A percentile compares a stretch with the other conserved stretches of the same genome.
Conservation (phyloP, 2,329 filamentous ascomycete genomes). For the Nothophaeocryptopus gaeumannii region DNA sequence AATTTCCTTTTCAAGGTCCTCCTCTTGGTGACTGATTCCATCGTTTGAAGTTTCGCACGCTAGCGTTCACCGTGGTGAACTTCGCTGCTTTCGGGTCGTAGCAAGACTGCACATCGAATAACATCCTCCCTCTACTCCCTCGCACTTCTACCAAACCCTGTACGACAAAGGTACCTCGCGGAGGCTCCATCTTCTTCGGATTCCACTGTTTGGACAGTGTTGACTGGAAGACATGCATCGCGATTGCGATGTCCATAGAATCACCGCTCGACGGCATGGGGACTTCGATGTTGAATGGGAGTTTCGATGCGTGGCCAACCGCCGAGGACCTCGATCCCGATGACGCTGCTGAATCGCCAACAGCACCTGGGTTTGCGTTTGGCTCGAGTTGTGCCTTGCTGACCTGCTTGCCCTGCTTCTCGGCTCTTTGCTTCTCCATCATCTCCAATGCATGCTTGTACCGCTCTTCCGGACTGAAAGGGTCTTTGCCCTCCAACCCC, state of each 20-base stretch:
- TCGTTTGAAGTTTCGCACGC: slow-evolving; percentile 31
- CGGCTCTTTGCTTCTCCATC: slow-evolving; percentile 29
- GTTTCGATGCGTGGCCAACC: slow-evolving; percentile 15
- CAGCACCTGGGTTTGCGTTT: slow-evolving; percentile 14
- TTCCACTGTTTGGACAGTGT: slow-evolving; percentile 33
- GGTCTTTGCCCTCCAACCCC: slow-evolving; percentile 35
- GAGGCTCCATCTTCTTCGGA: slow-evolving; percentile 36
- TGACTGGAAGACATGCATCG: slow-evolving; percentile 27
- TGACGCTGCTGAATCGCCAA: slow-evolving; percentile 6
- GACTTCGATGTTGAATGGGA: slow-evolving; percentile 28
- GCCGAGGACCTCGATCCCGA: slow-evolving; percentile 2
- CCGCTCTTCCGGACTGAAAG: slow-evolving; percentile 33
- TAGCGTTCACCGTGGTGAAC: slow-evolving; percentile 35
- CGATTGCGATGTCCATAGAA: slow-evolving; percentile 31
- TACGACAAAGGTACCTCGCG: slow-evolving; percentile 46
- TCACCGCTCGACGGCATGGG: slow-evolving; percentile 21
- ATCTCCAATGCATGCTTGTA: slow-evolving; percentile 30
- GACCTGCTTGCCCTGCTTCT: slow-evolving; percentile 20
- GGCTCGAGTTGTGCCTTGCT: slow-evolving; percentile 24
- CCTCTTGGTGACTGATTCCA: slow-evolving; percentile 42
- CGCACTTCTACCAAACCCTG: slow-evolving; percentile 46
- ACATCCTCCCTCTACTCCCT: slow-evolving; percentile 41
- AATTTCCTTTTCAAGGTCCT: slow-evolving; percentile 30
- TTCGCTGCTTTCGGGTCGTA: slow-evolving; percentile 46
- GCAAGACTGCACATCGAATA: slow-evolving; percentile 44